A percentile compares a stretch with the other conserved stretches of the same genome.
These are phyloP conservation scores for Nannochloropsis oceanica DNA, from an alignment of 108 stramenopile species.

Conservation along the genomic window DNA sequence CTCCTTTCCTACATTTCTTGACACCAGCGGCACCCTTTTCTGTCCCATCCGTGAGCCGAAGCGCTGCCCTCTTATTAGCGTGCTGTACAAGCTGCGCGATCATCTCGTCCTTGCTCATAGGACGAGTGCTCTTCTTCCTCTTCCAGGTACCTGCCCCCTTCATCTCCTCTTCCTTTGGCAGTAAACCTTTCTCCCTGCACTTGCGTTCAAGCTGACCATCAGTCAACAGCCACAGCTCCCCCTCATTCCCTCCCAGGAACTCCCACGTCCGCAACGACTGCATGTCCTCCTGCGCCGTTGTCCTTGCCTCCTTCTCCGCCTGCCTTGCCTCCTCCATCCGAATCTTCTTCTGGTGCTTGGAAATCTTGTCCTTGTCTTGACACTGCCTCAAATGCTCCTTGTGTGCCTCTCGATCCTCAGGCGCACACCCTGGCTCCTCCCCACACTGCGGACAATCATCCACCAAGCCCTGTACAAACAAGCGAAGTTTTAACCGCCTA, in stretches of 20 bases:
- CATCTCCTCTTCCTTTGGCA: not conserved
- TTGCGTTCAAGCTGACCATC: not conserved
- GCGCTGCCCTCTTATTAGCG: not conserved
- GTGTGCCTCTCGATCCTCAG: not conserved
- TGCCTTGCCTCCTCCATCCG: not conserved
- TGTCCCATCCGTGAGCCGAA: not conserved
- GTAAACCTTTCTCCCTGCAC: not conserved
- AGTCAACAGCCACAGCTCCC: not conserved
- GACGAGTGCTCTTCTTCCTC: not conserved
- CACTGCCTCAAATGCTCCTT: not conserved
- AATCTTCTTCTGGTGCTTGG: not conserved
- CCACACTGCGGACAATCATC: conserved; percentile 21
- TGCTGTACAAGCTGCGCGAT: not conserved
- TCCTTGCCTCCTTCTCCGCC: not conserved
- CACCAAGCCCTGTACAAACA: not conserved
- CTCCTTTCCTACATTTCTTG: not conserved
- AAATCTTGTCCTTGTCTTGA: not conserved
- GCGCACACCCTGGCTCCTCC: not conserved
- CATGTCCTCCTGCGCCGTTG: not conserved
- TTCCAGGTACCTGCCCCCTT: not conserved
- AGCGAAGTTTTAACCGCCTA: not conserved
- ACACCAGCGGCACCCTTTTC: not conserved
- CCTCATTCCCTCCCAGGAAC: not conserved
- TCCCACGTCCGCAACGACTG: not conserved
- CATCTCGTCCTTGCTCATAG: not conserved